phyloP scores from a whole-genome alignment of 768 basidiomycete genomes.

The Psilocybe sp. region DNA sequence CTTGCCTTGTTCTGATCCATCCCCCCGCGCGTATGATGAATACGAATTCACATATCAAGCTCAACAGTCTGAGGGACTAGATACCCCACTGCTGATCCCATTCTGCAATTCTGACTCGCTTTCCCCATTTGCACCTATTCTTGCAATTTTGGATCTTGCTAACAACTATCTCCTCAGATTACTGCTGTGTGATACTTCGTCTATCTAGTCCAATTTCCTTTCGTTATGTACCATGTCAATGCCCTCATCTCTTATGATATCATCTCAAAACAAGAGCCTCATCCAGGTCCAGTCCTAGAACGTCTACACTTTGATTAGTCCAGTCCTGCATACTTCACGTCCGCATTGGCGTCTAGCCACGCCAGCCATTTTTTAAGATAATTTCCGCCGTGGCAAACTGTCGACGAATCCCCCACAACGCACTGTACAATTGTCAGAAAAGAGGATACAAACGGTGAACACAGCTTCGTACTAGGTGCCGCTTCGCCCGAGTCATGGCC shows the following conservation, averaged over 20 bases:
- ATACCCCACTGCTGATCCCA: slow-evolving; percentile 44
- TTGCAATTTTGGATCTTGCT: too few relatives aligned
- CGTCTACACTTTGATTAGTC: slow-evolving; percentile 33
- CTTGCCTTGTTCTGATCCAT: not conserved
- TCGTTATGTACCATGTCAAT: too few relatives aligned
- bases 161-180: too few relatives aligned
- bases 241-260: too few relatives aligned
- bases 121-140: too few relatives aligned
- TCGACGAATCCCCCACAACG: slow-evolving; percentile 90
- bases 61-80: slow-evolving; percentile 57
- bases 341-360: slow-evolving; percentile 89
- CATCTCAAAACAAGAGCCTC: too few relatives aligned
- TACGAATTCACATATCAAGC: slow-evolving; percentile 57
- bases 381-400: slow-evolving; percentile 77
- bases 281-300: too few relatives aligned
- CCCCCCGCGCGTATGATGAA: slow-evolving; percentile 39
- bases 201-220: too few relatives aligned
- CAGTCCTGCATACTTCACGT: slow-evolving; percentile 80
- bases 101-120: slow-evolving; percentile 58
- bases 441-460: not conserved
- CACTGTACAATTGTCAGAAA: slow-evolving; percentile 47
- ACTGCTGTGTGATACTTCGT: too few relatives aligned
- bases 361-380: slow-evolving; percentile 89
- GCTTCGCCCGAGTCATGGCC: slow-evolving; percentile 88
- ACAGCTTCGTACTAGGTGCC: slow-evolving; percentile 72